These are phyloP conservation scores for barley (Hordeum vulgare) DNA, from an alignment of 176 grass and related monocot genomes.

Conservation along the genomic window MorexV3_pseudomolecules_assembly NC_058524.1:469466636-469467135, in stretches of 20 bases:
- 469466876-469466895: no score
- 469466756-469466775: neutral
- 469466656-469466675: conserved; percentile 40
- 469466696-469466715: conserved; percentile 34
- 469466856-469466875: neutral
- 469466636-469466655: conserved; percentile 32
- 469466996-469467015: conserved; percentile 23
- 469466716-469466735: conserved; percentile 19
- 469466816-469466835: neutral
- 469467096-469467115: neutral
- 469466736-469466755: neutral
- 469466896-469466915: neutral
- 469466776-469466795: neutral
- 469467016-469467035: conserved; percentile 18
- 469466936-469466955: neutral
- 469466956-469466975: neutral
- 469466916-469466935: neutral
- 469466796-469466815: neutral
- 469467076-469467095: neutral
- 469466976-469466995: neutral
- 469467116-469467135: conserved; percentile 20
- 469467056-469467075: conserved; percentile 14
- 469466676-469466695: conserved; percentile 6
- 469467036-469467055: conserved; percentile 29
- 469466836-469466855: neutral